Evolutionary conservation across 768 basidiomycete species (phyloP).

Genomic region (Gymnopilus dilepis): DNA sequence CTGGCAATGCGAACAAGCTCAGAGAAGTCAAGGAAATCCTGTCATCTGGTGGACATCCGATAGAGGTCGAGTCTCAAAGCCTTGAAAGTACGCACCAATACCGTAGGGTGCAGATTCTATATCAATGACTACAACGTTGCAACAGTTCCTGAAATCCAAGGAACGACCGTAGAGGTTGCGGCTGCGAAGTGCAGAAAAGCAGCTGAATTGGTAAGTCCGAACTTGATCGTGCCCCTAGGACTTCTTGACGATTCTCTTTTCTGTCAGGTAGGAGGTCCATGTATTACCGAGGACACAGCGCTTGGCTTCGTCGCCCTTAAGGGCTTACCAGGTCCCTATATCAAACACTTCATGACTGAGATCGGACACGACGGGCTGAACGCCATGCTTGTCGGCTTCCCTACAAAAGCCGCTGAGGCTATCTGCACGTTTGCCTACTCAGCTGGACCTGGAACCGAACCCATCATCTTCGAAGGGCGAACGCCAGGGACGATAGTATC

Average conservation of each 20-base stretch:
- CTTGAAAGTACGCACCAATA: slow-evolving; percentile 70
- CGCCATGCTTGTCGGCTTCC: slow-evolving; percentile 77
- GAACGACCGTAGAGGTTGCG: slow-evolving; percentile 90
- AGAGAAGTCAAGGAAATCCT: slow-evolving; percentile 88
- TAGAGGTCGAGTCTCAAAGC: slow-evolving; percentile 78
- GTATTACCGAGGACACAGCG: slow-evolving; percentile 91
- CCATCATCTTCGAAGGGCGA: slow-evolving; percentile 77
- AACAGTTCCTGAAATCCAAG: slow-evolving; percentile 94
- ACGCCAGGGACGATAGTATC: slow-evolving; percentile 92
- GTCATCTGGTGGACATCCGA: slow-evolving; percentile 59
- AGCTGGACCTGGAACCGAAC: slow-evolving; percentile 78
- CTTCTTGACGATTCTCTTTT: background rate
- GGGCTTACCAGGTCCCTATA: slow-evolving; percentile 95
- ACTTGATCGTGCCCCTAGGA: background rate
- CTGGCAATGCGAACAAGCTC: slow-evolving; percentile 93
- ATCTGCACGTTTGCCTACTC: slow-evolving; percentile 97
- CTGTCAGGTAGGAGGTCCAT: slow-evolving; percentile 50
- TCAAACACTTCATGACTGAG: slow-evolving; percentile 87
- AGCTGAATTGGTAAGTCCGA: slow-evolving; percentile 69
- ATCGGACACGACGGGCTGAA: slow-evolving; percentile 93
- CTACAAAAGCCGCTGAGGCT: slow-evolving; percentile 81
- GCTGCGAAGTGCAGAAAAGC: slow-evolving; percentile 85
- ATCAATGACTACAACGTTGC: slow-evolving; percentile 11
- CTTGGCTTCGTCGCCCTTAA: slow-evolving; percentile 88
- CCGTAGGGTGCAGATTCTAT: background rate